phyloP scores from a whole-genome alignment of 768 basidiomycete genomes.

The Lanmaoa pseudosensibilis region DNA sequence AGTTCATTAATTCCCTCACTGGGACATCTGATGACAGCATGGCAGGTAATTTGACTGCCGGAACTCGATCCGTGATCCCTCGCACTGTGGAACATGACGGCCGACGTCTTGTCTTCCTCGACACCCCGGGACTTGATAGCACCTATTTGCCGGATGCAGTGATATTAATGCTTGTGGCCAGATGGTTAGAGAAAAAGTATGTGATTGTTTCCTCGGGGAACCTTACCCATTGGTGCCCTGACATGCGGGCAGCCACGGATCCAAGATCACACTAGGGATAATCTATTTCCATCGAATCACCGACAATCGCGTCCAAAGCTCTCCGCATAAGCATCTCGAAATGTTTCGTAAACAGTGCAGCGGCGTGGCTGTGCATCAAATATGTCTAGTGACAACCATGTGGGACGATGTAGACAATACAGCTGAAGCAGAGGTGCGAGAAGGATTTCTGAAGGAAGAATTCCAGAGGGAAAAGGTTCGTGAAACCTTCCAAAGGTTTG shows the following conservation, averaged over 20 bases:
- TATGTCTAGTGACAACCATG: constrained; percentile 9
- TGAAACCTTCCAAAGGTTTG: background rate
- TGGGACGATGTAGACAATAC: no score
- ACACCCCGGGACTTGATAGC: constrained; percentile 9
- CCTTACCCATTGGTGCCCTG: background rate
- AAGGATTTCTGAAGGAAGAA: background rate
- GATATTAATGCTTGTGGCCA: background rate
- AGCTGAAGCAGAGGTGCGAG: background rate
- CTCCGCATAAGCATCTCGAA: background rate
- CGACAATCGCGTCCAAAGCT: background rate
- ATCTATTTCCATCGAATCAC: constrained; percentile 10
- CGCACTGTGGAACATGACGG: background rate
- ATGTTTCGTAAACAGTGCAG: constrained; percentile 1
- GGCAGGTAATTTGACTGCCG: background rate
- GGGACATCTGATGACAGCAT: background rate
- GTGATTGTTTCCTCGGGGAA: background rate
- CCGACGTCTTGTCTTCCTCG: background rate
- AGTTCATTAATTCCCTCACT: constrained; percentile 7
- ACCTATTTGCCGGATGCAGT: background rate
- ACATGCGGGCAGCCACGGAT: background rate
- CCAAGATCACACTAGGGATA: background rate
- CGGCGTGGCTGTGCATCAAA: background rate
- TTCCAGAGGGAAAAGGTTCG: background rate
- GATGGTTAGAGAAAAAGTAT: background rate
- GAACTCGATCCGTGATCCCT: background rate